Percentiles rank a stretch among this genome's conserved stretches.
Conservation (phyloP, 768 basidiomycete species). For the Suillus cothurnatus region DNA sequence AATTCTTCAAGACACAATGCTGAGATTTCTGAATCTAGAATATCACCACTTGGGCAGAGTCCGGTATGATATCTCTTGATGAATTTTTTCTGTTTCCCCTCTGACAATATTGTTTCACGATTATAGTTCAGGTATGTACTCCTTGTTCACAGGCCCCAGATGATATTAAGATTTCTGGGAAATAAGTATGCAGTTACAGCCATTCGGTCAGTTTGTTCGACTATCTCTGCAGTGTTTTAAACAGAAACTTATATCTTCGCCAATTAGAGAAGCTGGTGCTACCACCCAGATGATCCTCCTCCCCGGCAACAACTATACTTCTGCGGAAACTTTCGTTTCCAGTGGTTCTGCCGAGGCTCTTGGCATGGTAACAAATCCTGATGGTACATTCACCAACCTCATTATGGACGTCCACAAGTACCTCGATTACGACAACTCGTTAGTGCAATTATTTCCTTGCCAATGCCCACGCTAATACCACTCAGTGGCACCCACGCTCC, state of each 20-base stretch:
- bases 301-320: slow-evolving; percentile 60
- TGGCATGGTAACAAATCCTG: slow-evolving; percentile 45
- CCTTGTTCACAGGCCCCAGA: neutral
- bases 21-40: slow-evolving; percentile 18
- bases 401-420: slow-evolving; percentile 69
- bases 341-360: slow-evolving; percentile 55
- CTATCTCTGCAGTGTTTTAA: neutral
- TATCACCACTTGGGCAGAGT: slow-evolving; percentile 49
- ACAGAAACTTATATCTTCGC: neutral
- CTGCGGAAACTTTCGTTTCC: slow-evolving; percentile 50
- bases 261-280: slow-evolving; percentile 36
- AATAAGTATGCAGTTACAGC: slow-evolving; percentile 64
- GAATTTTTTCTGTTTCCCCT: neutral
- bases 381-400: slow-evolving; percentile 47
- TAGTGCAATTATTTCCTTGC: slow-evolving; percentile 26
- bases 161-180: neutral
- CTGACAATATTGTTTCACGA: neutral
- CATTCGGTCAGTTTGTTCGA: slow-evolving; percentile 54
- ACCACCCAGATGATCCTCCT: slow-evolving; percentile 57
- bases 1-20: neutral
- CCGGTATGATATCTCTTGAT: slow-evolving; percentile 17
- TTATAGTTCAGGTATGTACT: neutral
- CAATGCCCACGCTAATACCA: neutral
- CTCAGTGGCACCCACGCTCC: slow-evolving; percentile 43
- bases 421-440: slow-evolving; percentile 56